Evolutionary conservation across 2,329 filamentous ascomycete species (phyloP).

Genomic region (Myriosclerotinia curreyana): DNA sequence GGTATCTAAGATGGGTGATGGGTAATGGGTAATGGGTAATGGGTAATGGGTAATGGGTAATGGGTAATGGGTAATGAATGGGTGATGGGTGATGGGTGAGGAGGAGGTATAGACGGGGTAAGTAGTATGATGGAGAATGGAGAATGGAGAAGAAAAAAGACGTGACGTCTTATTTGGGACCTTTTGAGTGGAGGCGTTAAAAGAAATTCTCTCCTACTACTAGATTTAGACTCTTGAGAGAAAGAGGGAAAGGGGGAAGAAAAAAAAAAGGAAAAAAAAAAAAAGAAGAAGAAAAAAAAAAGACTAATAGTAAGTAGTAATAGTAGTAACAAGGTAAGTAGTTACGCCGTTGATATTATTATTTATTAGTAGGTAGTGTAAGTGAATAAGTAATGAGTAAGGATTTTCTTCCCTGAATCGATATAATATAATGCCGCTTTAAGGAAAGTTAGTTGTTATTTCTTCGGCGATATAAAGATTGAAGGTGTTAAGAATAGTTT

Average conservation of each 20-base stretch:
- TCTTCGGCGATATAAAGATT: slow-evolving; percentile 8
- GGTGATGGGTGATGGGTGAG: no score
- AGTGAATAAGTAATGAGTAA: slow-evolving; percentile 11
- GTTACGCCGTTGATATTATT: not conserved
- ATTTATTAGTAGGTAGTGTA: no score
- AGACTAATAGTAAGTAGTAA: no score
- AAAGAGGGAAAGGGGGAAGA: no score
- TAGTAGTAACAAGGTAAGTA: not conserved
- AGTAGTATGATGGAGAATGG: slow-evolving; percentile 14
- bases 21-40: no score
- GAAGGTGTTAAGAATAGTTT: slow-evolving; percentile 11
- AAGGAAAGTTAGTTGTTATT: not conserved
- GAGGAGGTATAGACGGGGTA: no score
- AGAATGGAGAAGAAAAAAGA: no score
- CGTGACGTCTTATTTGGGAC: not conserved
- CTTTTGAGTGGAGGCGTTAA: slow-evolving; percentile 13
- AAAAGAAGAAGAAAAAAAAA: slow-evolving; percentile 3
- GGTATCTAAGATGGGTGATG: no score
- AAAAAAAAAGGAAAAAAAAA: slow-evolving; percentile 12
- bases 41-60: no score
- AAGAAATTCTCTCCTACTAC: slow-evolving; percentile 7
- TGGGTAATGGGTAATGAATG: no score
- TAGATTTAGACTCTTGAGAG: slow-evolving; percentile 15
- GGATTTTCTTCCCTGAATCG: slow-evolving; percentile 15
- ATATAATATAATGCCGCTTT: slow-evolving; percentile 10